Base-by-base conservation (phyloP, 441 rosid species). In the Gossypium schwendimanii region DNA sequence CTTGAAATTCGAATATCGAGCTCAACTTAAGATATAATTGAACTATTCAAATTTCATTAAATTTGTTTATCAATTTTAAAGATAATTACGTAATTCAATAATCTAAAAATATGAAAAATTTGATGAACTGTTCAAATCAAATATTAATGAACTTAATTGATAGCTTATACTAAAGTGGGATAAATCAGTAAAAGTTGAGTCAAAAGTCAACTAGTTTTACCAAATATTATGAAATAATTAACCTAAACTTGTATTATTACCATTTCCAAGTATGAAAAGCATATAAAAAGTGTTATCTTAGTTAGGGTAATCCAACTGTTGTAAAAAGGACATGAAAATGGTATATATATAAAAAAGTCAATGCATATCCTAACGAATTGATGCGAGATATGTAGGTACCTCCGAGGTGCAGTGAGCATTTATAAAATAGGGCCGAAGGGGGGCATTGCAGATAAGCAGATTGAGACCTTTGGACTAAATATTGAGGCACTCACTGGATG, bases 281-380 rank as follows among this genome's bases (percentile, higher is more conserved):
- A n/a, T 26, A 49, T 47, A 49, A 66, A 10, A 67, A 26, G 15
- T 23, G 26, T 50, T 50, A 50, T 50, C 45, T 26, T 26, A 8
- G 70, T 7, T 67, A 15, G 44, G 50, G 59, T 50, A 28, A 50
- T 50, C 71, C 71, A 28, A 50, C 59, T 67, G 71, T 67, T 26
- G n/a, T 15, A n/a, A 67, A 26, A 67, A 15, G 24, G 71, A 67
- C 39, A 49, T 9, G 1, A 8, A 59, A 2, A 60, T 28, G 5
- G 4, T n/a, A 9, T 41, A 58, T 33, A 62, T 39, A 36, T 36
- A 63, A 10, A 41, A 18, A 3, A 67, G 45, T 67, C 59, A 24
- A 67, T 49, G 71, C 41, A 26, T 8, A 7, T 23, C 31, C 33
- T 57, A 12, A 21, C 61, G 4, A 57, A 23, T 9, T 10, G 61